Percentiles rank a stretch among this genome's conserved stretches.
phyloP scores from a whole-genome alignment of 176 grass and related monocot species.

The Triticum urartu region DNA sequence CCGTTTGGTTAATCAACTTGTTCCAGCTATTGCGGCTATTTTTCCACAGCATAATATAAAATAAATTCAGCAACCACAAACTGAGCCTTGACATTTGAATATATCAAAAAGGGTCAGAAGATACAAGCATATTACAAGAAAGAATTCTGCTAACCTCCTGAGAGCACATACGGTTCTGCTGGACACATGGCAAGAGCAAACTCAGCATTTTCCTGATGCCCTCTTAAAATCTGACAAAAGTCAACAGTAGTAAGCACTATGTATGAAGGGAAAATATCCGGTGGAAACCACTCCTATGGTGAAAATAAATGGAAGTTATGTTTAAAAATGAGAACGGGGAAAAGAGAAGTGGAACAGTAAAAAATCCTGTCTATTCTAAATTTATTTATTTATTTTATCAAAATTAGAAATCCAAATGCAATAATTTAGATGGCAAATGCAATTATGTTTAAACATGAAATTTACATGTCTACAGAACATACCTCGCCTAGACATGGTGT shows the following conservation, averaged over 20 bases:
- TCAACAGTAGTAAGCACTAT: conserved; percentile 20
- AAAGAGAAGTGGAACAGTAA: background rate
- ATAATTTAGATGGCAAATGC: background rate
- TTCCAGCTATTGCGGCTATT: background rate
- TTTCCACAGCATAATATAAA: background rate
- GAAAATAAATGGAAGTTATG: background rate
- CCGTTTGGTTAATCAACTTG: background rate
- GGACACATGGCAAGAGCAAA: conserved; percentile 94
- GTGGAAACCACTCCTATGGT: background rate
- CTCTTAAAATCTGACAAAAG: conserved; percentile 74
- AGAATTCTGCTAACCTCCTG: conserved; percentile 63
- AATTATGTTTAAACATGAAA: background rate
- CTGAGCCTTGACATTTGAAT: background rate
- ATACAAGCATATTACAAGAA: background rate
- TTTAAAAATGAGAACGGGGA: background rate
- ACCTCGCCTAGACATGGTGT: background rate
- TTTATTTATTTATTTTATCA: background rate
- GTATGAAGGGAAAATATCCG: background rate
- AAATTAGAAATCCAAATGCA: background rate
- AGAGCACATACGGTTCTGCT: conserved; percentile 84
- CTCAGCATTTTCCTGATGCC: conserved; percentile 92
- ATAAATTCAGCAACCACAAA: background rate
- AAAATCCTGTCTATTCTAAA: background rate
- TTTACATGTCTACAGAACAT: background rate
- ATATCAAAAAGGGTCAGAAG: background rate